A percentile compares a stretch with the other conserved stretches of the same genome.
Conservation (phyloP, 2,329 filamentous ascomycete genomes). For the Colletotrichum lentis region DNA sequence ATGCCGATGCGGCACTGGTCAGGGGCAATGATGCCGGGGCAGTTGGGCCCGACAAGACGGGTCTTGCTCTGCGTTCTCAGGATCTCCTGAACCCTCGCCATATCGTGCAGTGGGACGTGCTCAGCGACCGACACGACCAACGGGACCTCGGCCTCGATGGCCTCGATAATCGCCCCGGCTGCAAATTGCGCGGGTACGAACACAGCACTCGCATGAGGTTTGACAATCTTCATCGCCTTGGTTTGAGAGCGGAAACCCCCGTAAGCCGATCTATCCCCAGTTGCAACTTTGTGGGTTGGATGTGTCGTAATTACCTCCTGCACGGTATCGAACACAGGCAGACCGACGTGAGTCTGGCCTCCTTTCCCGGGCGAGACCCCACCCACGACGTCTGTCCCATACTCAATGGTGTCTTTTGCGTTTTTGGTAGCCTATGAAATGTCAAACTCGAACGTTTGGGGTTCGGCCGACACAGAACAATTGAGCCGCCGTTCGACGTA, state of each 20-base stretch:
- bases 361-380: slow-evolving; percentile 52
- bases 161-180: slow-evolving; percentile 73
- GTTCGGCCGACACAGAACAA: too few relatives aligned
- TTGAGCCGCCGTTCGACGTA: slow-evolving; percentile 35
- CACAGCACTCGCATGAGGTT: slow-evolving; percentile 76
- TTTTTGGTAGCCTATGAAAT: slow-evolving; percentile 48
- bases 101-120: slow-evolving; percentile 80
- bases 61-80: slow-evolving; percentile 76
- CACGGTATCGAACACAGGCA: slow-evolving; percentile 50
- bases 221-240: slow-evolving; percentile 47
- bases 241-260: background rate
- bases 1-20: slow-evolving; percentile 65
- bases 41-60: slow-evolving; percentile 80
- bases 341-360: slow-evolving; percentile 45
- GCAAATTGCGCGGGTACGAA: slow-evolving; percentile 75
- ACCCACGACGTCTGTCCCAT: slow-evolving; percentile 51
- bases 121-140: slow-evolving; percentile 82
- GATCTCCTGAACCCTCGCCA: slow-evolving; percentile 74
- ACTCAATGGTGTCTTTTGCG: slow-evolving; percentile 50
- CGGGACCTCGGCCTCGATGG: slow-evolving; percentile 80
- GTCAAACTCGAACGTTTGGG: background rate
- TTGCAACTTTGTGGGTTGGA: background rate
- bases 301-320: slow-evolving; percentile 42
- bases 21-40: slow-evolving; percentile 80
- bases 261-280: too few relatives aligned